Evolutionary conservation across 2,329 filamentous ascomycete species (phyloP), one percentile per base, ranked within the genome.

Genomic region (Pezicula radicicola): DNA sequence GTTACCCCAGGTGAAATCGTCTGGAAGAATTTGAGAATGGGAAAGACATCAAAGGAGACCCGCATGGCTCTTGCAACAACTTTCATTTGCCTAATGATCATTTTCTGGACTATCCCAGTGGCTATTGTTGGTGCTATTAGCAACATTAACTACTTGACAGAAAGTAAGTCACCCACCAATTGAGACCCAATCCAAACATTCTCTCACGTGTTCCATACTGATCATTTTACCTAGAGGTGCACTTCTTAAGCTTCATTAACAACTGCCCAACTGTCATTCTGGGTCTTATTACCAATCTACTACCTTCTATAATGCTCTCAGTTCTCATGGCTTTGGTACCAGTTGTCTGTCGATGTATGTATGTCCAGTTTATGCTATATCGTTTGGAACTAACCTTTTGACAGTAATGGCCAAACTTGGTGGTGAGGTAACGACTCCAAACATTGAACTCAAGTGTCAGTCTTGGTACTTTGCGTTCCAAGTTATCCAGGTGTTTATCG

Each of bases 391-490:
- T 61, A 48, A 57, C 21, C 6, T n/a, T 19, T 35, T 39, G 30
- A 33, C 53, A 87, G 80, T 87, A 51, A 87, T 90, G 68, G 91
- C 91, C 54, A 92, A 84, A 67, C 70, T 89, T 21, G 80, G 88
- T 41, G 93, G 93, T 52, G 88, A 88, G 55, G 89, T 91, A 0
- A 94, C 90, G 1, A 70, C 82, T 6, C 86, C 90, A 1, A 80
- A 85, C 9, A 84, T 96, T 15, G 94, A 99, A 68, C 75, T 97
- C 8, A 91, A 89, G 50, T 90, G 89, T 0, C 91, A 97, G 66
- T 92, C 91, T 63, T 89, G 84, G 64, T 97, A 95, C 75, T 97
- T 96, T 65, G 84, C 81, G 36, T 95, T 95, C 74, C 89, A 94
- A 69, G 84, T 97, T 39, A 79, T 96, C 33, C 92, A 97, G 68